Percentiles rank a stretch among this genome's conserved stretches.
These are phyloP conservation scores for Borealophlyctis nickersoniae DNA, from an alignment of 192 early-diverging fungal genomes.

Conservation along the genomic window DNA sequence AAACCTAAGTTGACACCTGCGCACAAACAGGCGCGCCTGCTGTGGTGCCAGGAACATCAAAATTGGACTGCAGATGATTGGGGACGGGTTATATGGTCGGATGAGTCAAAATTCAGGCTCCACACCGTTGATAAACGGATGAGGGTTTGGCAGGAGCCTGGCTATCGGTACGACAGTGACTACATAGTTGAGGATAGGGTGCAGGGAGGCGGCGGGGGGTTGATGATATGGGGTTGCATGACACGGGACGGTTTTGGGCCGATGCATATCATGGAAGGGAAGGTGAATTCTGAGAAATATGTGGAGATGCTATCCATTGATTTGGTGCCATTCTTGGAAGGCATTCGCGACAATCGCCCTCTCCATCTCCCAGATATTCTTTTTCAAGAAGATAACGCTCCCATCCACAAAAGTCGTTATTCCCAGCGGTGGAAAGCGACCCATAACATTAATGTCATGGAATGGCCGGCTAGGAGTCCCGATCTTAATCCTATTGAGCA, in stretches of 20 bases:
- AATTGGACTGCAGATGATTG: slow-evolving; percentile 1
- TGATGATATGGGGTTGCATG: slow-evolving; percentile 16
- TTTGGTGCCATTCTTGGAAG: neutral
- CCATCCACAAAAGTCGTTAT: neutral
- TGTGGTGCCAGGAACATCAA: neutral
- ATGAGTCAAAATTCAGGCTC: slow-evolving; percentile 1
- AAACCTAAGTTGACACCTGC: too few relatives aligned
- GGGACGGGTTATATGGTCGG: slow-evolving; percentile 1
- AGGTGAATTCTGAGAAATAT: neutral
- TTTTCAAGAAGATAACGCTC: slow-evolving; percentile 7
- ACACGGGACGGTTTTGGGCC: neutral
- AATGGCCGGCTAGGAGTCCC: neutral
- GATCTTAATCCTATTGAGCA: slow-evolving; percentile 11
- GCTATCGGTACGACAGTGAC: neutral
- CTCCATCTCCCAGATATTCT: neutral
- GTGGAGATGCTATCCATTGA: neutral
- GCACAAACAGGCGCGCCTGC: too few relatives aligned
- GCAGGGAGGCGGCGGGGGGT: neutral
- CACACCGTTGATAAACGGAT: neutral
- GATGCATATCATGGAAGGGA: neutral
- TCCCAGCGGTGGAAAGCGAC: neutral
- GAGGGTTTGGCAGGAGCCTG: neutral
- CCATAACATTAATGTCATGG: neutral
- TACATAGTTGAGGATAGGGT: neutral
- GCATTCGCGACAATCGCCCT: neutral